Evolutionary conservation across 2,329 filamentous ascomycete species (phyloP), one percentile per base, ranked within the genome.

Genomic region (Orbilia ellipsospora): DNA sequence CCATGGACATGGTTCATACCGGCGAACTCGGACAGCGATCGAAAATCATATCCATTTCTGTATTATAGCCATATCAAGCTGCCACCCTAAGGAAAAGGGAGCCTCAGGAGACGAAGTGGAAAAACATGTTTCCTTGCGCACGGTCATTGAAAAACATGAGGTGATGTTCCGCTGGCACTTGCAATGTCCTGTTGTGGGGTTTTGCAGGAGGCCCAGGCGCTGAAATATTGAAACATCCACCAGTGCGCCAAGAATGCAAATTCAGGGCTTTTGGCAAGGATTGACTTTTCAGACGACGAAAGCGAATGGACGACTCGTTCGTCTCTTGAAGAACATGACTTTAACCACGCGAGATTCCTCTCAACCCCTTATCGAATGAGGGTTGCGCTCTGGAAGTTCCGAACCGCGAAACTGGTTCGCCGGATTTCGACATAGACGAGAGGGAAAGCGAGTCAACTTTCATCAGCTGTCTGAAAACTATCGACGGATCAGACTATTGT

Each of bases 311-410:
- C 31, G 4, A 4, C 16, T 44, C 55, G 55, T 28, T 70, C 66
- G 66, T 51, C 66, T 70, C 57, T 42, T 40, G n/a, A 61, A 61
- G 31, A 7, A 10, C 31, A 10, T n/a, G 44, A 48, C 44, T 48
- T 48, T 15, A 48, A 48, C 66, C 66, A 70, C 66, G 66, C 59
- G 66, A 63, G 66, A 70, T 57, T 55, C 50, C 51, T 70, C 57
- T 57, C 40, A 42, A 42, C 52, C 51, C 66, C 66, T 59, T 60
- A 26, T 57, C 20, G 18, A 44, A 31, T 10, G n/a, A 44, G 15
- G 18, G 48, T 40, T 42, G 31, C 36, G 15, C 16, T 18, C 23
- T 28, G 16, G 26, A 13, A 44, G 59, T 70, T 70, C 66, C 66
- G 66, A 70, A 70, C 23, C 28, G 66, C 66, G 66, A 70, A 70